phyloP scores from a whole-genome alignment of 2,329 filamentous ascomycete species.

The Cladophialophora chaetospira region DNA sequence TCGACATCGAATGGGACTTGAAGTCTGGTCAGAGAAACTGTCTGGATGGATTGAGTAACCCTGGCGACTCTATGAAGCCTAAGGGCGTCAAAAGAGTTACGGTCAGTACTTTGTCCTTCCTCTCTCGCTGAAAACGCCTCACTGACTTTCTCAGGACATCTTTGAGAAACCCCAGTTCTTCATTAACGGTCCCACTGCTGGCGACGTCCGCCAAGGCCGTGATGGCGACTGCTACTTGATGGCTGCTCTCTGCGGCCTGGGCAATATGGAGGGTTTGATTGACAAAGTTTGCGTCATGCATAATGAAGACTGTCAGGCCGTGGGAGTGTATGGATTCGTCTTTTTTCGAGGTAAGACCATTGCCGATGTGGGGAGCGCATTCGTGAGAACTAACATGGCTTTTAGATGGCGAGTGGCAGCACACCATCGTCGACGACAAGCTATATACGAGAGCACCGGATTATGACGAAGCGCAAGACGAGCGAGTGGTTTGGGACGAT shows the following conservation, averaged over 20 bases:
- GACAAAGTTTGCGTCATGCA: conserved; percentile 72
- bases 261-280: conserved; percentile 71
- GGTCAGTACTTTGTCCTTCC: conserved; percentile 39
- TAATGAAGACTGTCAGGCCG: conserved; percentile 57
- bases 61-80: conserved; percentile 53
- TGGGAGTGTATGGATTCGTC: conserved; percentile 84
- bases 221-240: conserved; percentile 87
- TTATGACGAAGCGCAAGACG: conserved; percentile 76
- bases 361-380: not conserved
- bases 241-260: conserved; percentile 75
- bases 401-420: conserved; percentile 85
- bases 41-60: conserved; percentile 49
- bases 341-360: conserved; percentile 64
- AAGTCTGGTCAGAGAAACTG: conserved; percentile 60
- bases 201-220: conserved; percentile 76
- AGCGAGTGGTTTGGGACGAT: conserved; percentile 72
- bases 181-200: conserved; percentile 73
- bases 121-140: conserved; percentile 5
- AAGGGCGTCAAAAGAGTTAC: conserved; percentile 73
- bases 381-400: conserved; percentile 6
- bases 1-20: conserved; percentile 78
- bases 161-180: conserved; percentile 77
- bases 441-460: conserved; percentile 79
- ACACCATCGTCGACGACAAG: conserved; percentile 89
- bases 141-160: conserved; percentile 60